Evolutionary conservation across 2,329 filamentous ascomycete genomes (phyloP), one percentile per base, ranked within the genome.

Genomic region (Malbranchea cinnamomea): DNA sequence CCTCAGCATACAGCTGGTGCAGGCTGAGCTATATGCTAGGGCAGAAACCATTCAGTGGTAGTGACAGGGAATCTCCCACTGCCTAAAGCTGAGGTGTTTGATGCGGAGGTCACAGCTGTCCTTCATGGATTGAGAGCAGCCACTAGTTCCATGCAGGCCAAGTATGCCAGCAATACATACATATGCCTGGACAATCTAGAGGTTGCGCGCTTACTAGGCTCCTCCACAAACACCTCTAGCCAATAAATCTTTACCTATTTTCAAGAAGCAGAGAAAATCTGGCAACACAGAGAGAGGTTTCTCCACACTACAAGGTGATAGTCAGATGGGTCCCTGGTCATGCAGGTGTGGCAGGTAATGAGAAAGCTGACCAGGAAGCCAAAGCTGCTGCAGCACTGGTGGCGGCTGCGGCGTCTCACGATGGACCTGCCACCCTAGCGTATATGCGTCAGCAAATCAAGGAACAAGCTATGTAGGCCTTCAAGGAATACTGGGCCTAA

Each of bases 131-230:
- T 28, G 10, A 28, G 19, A 13, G 12, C 8, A 7, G 23, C 23
- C 23, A 28, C 9, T 19, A 15, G 11, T 15, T 28, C 15, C 6
- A 15, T 10, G 8, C 16, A 28, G 9, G 26, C 26, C 10, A 10
- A 18, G 9, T 19, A 9, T 13, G 26, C 23, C 7, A 26, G 15
- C 16, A 16, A 16, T 17, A 13, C 19, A 6, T 19, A 28, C 16
- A 17, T 28, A 6, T 28, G 26, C 15, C 16, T 28, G 19, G 26
- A 28, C 26, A 28, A 28, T 19, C 26, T 28, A 10, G 26, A 16
- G 10, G 26, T 28, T 15, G 26, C 26, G 19, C 15, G 13, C 8
- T 19, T 10, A 6, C 12, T 28, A 6, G 26, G 12, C 26, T 16
- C 26, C 15, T 15, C 15, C 6, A 28, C 26, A 9, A 10, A 19